Base-by-base conservation (phyloP, 2,329 filamentous ascomycete genomes). In the Trichophyton rubrum region DNA sequence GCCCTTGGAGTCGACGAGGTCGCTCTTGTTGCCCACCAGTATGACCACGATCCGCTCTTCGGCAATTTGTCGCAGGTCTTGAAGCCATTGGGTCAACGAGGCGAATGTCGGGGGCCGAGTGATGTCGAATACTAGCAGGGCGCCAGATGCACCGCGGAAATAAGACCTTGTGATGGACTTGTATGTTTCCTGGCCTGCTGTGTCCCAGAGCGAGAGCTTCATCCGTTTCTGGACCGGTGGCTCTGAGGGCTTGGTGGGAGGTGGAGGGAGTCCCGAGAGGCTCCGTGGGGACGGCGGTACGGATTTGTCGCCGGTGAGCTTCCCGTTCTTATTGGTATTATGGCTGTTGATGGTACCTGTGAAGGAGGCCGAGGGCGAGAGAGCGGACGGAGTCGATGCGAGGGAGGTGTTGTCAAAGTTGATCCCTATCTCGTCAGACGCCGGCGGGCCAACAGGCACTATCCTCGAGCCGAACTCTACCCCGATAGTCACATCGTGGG, bases 401-500 rank as follows among this genome's bases (percentile, higher is more conserved):
- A 57, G 41, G n/a, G 62, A 63, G 49, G 63, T 33, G 38, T 64
- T 60, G 56, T 70, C 69, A 35, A 78, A 77, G 67, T 81, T 80
- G 71, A 83, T 79, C 56, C 73, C 75, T 62, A 85, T 74, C 59
- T 79, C 74, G 66, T 83, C 78, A 30, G 82, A 85, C 30, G 90
- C 86, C 2, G 90, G 90, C 30, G 89, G 89, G 0, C 90, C 90
- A 67, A 96, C 91, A 61, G 91, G 88, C 60, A 96, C 89, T 71
- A 96, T 92, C 69, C 90, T 85, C 58, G 89, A 95, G 69, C 92
- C 92, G 73, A 96, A 96, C 73, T 97, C 92, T 65, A 96, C 91
- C 67, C 91, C 91, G 71, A 96, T 96, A 65, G 92, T 97, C 67
- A 96, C 92, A 80, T 96, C 91, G 81, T 96, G 92, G 72, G 93